Conservation (phyloP, 129 eudicot genomes). For the Chrysanthemum seticuspe region DNA sequence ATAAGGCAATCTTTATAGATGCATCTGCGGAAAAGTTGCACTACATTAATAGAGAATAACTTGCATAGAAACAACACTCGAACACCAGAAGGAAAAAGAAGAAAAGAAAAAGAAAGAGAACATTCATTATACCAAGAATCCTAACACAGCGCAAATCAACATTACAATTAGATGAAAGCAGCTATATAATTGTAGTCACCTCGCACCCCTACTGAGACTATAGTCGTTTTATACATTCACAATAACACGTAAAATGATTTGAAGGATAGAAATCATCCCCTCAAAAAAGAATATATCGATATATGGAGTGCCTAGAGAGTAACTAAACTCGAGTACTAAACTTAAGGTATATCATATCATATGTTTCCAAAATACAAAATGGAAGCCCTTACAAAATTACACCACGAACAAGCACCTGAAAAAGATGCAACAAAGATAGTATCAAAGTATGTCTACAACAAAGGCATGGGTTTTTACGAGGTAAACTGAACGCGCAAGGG, state of each 20-base stretch:
- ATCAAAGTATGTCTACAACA: neutral
- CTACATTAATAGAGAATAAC: neutral
- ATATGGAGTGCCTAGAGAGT: slow-evolving; percentile 24
- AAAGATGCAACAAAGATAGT: neutral
- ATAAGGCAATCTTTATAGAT: no score
- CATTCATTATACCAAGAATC: neutral
- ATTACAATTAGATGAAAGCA: slow-evolving; percentile 14
- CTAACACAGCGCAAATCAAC: slow-evolving; percentile 13
- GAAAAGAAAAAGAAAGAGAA: neutral
- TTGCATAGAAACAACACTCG: slow-evolving; percentile 3
- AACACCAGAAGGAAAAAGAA: neutral
- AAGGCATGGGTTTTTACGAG: no score
- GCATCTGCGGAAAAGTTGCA: no score
- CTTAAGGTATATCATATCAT: slow-evolving; percentile 32
- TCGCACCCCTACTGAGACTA: slow-evolving; percentile 32
- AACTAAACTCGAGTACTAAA: slow-evolving; percentile 35
- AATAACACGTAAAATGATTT: slow-evolving; percentile 24
- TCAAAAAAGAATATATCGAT: slow-evolving; percentile 22
- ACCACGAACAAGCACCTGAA: slow-evolving; percentile 33
- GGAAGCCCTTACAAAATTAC: slow-evolving; percentile 33
- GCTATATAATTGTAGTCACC: slow-evolving; percentile 26
- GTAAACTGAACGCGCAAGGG: no score
- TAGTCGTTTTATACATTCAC: slow-evolving; percentile 31
- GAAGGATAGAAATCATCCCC: slow-evolving; percentile 25
- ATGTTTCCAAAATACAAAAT: slow-evolving; percentile 35